These are phyloP conservation scores for Halocafeteria seosinensis DNA, from an alignment of 108 stramenopile genomes.

Conservation along the genomic window DNA sequence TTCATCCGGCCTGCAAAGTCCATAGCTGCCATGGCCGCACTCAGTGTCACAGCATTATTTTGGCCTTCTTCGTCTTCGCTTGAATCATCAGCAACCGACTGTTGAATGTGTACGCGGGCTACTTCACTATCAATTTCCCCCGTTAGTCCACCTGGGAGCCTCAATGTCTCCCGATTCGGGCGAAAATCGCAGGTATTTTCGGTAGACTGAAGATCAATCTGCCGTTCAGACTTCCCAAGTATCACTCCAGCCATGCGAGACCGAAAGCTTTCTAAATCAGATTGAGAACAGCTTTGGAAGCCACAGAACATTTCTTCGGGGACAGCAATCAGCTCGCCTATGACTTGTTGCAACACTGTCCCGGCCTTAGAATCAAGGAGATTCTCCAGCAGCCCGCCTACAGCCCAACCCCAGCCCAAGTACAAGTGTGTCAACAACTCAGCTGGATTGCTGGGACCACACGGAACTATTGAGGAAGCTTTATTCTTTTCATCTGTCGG, in stretches of 20 bases:
- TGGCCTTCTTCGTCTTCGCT: not conserved
- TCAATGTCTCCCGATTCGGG: not conserved
- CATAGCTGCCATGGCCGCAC: not conserved
- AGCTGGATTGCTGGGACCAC: not conserved
- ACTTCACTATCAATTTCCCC: no score
- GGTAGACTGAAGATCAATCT: no score
- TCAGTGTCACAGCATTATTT: not conserved
- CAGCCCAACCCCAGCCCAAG: conserved; percentile 4
- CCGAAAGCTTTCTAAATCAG: no score
- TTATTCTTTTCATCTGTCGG: not conserved
- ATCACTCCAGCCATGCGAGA: no score
- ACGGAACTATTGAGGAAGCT: not conserved
- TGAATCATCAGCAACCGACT: not conserved
- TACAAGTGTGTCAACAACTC: not conserved
- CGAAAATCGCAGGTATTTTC: no score
- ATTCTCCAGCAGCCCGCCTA: not conserved
- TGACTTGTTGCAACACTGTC: not conserved
- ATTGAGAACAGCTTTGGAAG: no score
- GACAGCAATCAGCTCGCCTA: no score
- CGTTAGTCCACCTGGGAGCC: no score
- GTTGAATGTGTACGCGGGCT: no score
- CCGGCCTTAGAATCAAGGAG: not conserved
- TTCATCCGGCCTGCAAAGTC: not conserved
- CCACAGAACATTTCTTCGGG: no score
- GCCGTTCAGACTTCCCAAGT: no score